phyloP scores from a whole-genome alignment of 257 asterid species.

The Solanum tarapatanum region DNA sequence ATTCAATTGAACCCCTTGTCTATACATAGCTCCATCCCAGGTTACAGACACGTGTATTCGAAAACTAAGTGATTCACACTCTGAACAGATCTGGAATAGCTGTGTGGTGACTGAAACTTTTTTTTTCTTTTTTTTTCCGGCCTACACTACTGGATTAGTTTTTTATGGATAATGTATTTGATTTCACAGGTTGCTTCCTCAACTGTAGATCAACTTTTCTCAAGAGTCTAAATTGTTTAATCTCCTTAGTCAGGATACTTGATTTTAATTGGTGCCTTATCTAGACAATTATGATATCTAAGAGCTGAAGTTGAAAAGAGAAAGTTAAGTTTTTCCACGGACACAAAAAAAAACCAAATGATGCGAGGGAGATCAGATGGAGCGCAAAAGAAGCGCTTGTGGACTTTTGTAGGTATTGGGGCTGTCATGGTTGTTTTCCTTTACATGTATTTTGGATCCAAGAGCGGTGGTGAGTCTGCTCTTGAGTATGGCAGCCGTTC shows the following conservation, averaged over 20 bases:
- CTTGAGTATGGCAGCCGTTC: constrained; percentile 80
- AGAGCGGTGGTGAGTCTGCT: constrained; percentile 72
- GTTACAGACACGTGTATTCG: background rate
- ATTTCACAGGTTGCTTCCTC: background rate
- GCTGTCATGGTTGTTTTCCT: constrained; percentile 43
- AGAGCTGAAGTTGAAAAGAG: constrained; percentile 8
- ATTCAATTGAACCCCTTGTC: background rate
- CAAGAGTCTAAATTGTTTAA: background rate
- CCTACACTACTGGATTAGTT: background rate
- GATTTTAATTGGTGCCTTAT: background rate
- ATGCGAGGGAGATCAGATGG: constrained; percentile 73
- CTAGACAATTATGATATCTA: constrained; percentile 12
- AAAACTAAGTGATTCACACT: background rate
- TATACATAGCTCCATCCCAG: background rate
- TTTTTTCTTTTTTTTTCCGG: too few species aligned
- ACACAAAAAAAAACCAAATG: constrained; percentile 22
- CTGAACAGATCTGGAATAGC: background rate
- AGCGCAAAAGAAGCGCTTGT: constrained; percentile 52
- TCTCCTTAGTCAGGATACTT: background rate
- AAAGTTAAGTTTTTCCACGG: constrained; percentile 10
- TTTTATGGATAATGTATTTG: background rate
- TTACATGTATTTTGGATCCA: constrained; percentile 57
- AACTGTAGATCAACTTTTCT: background rate
- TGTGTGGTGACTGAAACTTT: background rate
- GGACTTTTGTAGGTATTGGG: constrained; percentile 36